phyloP scores from a whole-genome alignment of 305 asterid genomes.

The Lippia alba region DNA sequence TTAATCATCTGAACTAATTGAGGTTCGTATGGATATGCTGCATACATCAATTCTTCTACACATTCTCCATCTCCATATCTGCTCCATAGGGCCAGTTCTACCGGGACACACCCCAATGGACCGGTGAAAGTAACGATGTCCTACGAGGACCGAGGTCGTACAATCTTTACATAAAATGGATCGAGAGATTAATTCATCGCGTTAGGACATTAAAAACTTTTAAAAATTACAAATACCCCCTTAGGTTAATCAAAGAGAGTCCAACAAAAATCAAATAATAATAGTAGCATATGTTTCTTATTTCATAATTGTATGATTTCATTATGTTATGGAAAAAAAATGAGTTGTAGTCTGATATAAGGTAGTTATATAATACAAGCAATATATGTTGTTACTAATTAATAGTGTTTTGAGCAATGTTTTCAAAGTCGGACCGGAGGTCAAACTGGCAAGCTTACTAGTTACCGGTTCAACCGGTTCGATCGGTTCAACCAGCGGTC shows the following conservation, averaged over 20 bases:
- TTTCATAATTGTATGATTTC: too few relatives aligned
- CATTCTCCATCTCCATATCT: conserved; percentile 76
- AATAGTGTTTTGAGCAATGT: too few relatives aligned
- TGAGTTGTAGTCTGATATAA: too few relatives aligned
- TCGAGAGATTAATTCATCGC: not conserved
- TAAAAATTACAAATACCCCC: not conserved
- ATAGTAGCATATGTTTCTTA: too few relatives aligned
- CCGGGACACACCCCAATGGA: conserved; percentile 91
- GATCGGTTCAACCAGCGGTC: too few relatives aligned
- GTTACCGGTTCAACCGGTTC: too few relatives aligned
- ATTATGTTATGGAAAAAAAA: too few relatives aligned
- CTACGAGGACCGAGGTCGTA: conserved; percentile 67
- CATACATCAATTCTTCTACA: conserved; percentile 60
- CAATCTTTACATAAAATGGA: conserved; percentile 47
- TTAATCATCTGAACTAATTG: conserved; percentile 59
- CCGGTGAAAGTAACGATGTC: conserved; percentile 84
- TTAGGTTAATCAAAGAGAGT: too few relatives aligned
- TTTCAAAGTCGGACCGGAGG: too few relatives aligned
- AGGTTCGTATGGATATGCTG: conserved; percentile 75
- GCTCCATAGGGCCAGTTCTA: conserved; percentile 71
- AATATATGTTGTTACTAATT: too few relatives aligned
- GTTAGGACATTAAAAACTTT: not conserved
- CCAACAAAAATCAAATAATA: too few relatives aligned
- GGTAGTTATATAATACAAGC: not conserved
- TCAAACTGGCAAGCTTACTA: too few relatives aligned